These are phyloP conservation scores for Annulohypoxylon truncatum DNA, from an alignment of 2,329 filamentous ascomycete genomes.

Conservation along the genomic window DNA sequence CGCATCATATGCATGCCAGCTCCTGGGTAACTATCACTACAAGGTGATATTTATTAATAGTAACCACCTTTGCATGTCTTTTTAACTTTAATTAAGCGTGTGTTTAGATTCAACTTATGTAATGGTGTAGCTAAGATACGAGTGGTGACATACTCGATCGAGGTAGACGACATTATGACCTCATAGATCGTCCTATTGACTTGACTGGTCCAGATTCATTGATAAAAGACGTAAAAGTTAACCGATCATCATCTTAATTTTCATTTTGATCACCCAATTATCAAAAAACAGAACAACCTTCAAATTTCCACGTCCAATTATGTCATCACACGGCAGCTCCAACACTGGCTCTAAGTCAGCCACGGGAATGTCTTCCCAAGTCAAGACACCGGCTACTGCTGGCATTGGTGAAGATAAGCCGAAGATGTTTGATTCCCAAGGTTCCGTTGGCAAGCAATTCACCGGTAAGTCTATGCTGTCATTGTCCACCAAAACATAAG, in stretches of 20 bases:
- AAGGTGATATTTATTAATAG: too few species aligned
- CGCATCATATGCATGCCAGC: neutral
- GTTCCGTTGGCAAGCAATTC: conserved; percentile 66
- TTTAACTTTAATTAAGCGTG: neutral
- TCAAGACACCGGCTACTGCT: conserved; percentile 49
- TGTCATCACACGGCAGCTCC: conserved; percentile 50
- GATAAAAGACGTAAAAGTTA: neutral
- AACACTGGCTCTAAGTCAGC: conserved; percentile 48
- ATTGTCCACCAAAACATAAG: neutral
- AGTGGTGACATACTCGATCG: conserved; percentile 35
- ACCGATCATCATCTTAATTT: neutral
- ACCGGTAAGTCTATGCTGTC: conserved; percentile 53
- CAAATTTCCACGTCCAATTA: conserved; percentile 16
- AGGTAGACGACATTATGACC: conserved; percentile 30
- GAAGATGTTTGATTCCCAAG: conserved; percentile 60
- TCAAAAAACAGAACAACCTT: neutral
- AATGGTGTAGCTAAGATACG: neutral
- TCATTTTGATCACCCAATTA: neutral
- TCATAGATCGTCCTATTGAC: conserved; percentile 25
- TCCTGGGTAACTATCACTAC: too few species aligned
- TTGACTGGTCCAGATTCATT: neutral
- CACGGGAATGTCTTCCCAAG: conserved; percentile 46
- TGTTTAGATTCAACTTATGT: neutral
- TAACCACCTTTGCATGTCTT: neutral
- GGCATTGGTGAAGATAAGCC: conserved; percentile 51